Evolutionary conservation across 805 yeast genomes (phyloP), one percentile per base, ranked within the genome.

Genomic region (Starmerella scarabaei): DNA sequence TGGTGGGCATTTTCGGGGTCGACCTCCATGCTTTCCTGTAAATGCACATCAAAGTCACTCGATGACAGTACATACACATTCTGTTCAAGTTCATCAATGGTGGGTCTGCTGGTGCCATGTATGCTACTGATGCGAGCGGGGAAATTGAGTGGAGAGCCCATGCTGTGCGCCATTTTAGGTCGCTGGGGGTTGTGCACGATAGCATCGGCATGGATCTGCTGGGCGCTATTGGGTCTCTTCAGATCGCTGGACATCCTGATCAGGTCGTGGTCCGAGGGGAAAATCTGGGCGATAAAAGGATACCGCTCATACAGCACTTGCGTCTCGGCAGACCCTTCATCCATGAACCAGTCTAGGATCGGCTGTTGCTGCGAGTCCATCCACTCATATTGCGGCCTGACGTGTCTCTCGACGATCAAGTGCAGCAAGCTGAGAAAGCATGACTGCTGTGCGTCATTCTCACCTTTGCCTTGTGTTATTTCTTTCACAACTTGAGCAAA

Each of bases 391-490:
- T n/a, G n/a, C n/a, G n/a, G n/a, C n/a, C n/a, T n/a, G n/a, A n/a
- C 11, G 26, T n/a, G 17, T 14, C 47, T 43, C 16, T 38, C 37
- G 18, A 35, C 39, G 15, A 49, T 32, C 5, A 23, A 24, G 30
- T 42, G 41, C 37, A 59, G 43, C 29, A 86, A 63, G 54, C 80
- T 85, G 34, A 84, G 63, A 47, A 88, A 71, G 5, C 86, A 71
- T 0, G 95, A 84, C 52, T 75, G 80, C 3, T 80, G 68, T 43
- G 85, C 60, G 53, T 77, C 80, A 54, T 80, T 75, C 29, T 60
- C 59, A 23, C 64, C 59, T 5, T 68, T 62, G 8, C 73, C 69
- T 12, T 63, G 67, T 18, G 63, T 59, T 45, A 80, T 64, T 36
- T 73, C 62, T 1, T 57, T 53, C 41, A 81, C 66, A 26, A 77